phyloP scores from a whole-genome alignment of 2,329 filamentous ascomycete genomes.

The Neofusicoccum laricinum region DNA sequence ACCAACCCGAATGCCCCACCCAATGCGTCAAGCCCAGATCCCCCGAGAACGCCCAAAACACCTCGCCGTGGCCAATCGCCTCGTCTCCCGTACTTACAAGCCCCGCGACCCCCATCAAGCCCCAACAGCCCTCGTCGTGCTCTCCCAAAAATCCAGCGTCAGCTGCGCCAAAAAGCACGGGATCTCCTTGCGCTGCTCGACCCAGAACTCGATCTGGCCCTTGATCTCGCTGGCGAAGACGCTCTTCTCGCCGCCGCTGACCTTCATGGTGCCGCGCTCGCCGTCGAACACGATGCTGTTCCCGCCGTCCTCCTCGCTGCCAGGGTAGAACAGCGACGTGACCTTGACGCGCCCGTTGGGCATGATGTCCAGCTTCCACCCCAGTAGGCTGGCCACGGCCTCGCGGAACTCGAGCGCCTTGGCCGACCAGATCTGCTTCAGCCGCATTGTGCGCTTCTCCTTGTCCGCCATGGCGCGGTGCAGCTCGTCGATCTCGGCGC shows the following conservation, averaged over 20 bases:
- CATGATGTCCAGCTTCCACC: slow-evolving; percentile 93
- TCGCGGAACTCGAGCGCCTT: slow-evolving; percentile 96
- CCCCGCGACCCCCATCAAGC: too few species aligned
- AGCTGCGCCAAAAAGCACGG: slow-evolving; percentile 88
- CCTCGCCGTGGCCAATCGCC: not conserved
- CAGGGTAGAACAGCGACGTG: slow-evolving; percentile 77
- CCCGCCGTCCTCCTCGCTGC: slow-evolving; percentile 61
- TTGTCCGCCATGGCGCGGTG: slow-evolving; percentile 53
- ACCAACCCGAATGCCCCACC: too few species aligned
- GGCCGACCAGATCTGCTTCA: slow-evolving; percentile 88
- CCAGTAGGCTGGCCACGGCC: slow-evolving; percentile 85
- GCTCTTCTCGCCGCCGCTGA: slow-evolving; percentile 83
- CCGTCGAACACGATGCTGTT: slow-evolving; percentile 79
- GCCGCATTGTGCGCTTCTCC: slow-evolving; percentile 78
- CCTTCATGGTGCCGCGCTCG: slow-evolving; percentile 96
- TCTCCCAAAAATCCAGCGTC: slow-evolving; percentile 89
- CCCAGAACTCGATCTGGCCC: slow-evolving; percentile 92
- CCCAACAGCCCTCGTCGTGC: slow-evolving; percentile 36
- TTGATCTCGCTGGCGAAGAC: slow-evolving; percentile 81
- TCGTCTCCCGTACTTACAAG: too few species aligned
- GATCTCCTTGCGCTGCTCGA: slow-evolving; percentile 87
- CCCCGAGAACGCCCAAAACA: not conserved
- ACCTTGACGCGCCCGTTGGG: slow-evolving; percentile 96
- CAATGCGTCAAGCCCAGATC: not conserved
- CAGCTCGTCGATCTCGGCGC: slow-evolving; percentile 68